Base-by-base conservation (phyloP, 148 eudicot genomes). In the Tetragonia tetragonoides region DNA sequence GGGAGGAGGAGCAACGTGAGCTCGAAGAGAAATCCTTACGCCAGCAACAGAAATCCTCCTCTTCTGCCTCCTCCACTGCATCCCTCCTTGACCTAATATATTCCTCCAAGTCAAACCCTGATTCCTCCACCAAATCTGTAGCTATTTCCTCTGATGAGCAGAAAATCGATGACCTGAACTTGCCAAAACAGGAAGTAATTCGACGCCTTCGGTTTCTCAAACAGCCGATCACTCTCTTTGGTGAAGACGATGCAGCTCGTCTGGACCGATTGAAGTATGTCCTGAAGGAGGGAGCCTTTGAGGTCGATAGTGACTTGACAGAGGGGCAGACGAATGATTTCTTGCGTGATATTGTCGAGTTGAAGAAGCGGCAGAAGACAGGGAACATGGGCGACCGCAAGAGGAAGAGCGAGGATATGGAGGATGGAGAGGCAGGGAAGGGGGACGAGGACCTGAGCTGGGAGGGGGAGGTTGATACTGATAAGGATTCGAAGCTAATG, bases 251-350 rank as follows among this genome's bases (percentile, higher is more conserved):
- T 23, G 83, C 69, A 57, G 90, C 93, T 53, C 89, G 97, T 21
- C 87, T 95, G 4, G 95, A 89, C 5, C 78, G 98, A 78, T 79
- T 92, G 77, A 92, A 91, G 85, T 74, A 81, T 74, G 93, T 95
- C 40, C 80, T 95, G 81, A 95, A 92, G 75, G 79, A 93, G 0
- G 98, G 98, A 18, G 66, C 72, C 53, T 95, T 95, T 77, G 98
- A 95, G 85, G 85, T 95, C 5, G 98, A 95, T 72, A 88, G 87
- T 75, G 97, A 95, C 78, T 88, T 95, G 92, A 95, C 94, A 0
- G 97, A 95, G 76, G 97, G 98, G 7, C 97, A 95, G 63, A 95
- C 98, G 3, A 92, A 95, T 79, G 98, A 95, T 81, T 95, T 95
- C 75, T 80, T 95, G 87, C 84, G 97, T 10, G 97, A 92, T 83